Percentiles rank a stretch among this genome's conserved stretches.
These are phyloP conservation scores for Magnolia changhungtana DNA, from an alignment of 164 flowering plant genomes.

Conservation along the genomic window DNA sequence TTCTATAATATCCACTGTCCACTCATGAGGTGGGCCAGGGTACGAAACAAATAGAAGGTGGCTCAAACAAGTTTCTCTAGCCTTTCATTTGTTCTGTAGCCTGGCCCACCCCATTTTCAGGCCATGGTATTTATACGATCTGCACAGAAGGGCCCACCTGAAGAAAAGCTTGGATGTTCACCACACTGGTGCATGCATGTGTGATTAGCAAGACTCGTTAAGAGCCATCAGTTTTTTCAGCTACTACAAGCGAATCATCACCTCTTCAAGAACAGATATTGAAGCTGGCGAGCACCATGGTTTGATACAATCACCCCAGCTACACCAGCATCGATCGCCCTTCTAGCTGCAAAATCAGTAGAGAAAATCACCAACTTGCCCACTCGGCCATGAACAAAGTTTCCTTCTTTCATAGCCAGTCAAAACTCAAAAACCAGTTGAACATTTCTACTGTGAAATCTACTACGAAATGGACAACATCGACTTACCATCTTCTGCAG, in stretches of 20 bases:
- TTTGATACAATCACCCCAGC: slow-evolving; percentile 79
- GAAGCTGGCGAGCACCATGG: slow-evolving; percentile 81
- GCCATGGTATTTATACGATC: no score
- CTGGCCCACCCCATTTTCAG: no score
- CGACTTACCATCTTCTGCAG: slow-evolving; percentile 71
- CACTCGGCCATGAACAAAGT: neutral
- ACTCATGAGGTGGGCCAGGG: no score
- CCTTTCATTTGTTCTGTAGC: no score
- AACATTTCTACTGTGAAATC: slow-evolving; percentile 5
- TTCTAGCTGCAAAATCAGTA: slow-evolving; percentile 48
- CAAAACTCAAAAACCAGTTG: neutral
- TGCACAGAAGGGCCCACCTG: no score
- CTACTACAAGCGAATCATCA: slow-evolving; percentile 9
- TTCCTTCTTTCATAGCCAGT: no score
- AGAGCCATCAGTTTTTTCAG: neutral
- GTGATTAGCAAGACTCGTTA: neutral
- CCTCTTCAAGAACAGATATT: slow-evolving; percentile 79
- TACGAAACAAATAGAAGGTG: no score
- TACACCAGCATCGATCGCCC: slow-evolving; percentile 64
- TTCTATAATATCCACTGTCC: no score
- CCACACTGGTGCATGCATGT: no score
- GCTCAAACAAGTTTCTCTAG: no score
- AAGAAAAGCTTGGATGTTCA: no score
- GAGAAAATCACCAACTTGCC: slow-evolving; percentile 22
- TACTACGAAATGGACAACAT: neutral